Conservation (phyloP, 108 stramenopile genomes). For the Chaetoceros muelleri region DNA sequence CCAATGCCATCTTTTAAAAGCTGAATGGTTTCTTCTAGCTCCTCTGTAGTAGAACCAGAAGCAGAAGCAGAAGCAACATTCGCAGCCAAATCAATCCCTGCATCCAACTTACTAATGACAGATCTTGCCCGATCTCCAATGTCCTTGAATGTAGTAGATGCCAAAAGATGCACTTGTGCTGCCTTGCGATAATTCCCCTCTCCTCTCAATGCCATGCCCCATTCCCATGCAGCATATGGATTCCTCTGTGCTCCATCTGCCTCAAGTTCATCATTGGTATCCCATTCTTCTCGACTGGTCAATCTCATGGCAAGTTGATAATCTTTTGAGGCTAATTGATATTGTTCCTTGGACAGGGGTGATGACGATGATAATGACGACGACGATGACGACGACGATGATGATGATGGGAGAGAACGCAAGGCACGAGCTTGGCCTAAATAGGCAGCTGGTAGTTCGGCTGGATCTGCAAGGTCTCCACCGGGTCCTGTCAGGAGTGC, state of each 20-base stretch:
- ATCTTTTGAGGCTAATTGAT: conserved; percentile 30
- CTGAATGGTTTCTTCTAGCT: conserved; percentile 10
- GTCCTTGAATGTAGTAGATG: conserved; percentile 46
- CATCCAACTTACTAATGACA: conserved; percentile 49
- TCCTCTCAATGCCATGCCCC: conserved; percentile 49
- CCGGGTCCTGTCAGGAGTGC: conserved; percentile 38
- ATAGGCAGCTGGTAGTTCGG: conserved; percentile 40
- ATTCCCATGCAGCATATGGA: conserved; percentile 81
- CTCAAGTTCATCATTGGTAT: conserved; percentile 29
- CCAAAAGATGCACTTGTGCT: conserved; percentile 29
- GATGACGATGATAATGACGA: too few relatives aligned
- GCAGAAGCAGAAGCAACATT: conserved; percentile 9
- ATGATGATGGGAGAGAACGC: conserved; percentile 28
- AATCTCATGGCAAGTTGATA: conserved; percentile 37
- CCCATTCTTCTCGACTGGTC: conserved; percentile 40
- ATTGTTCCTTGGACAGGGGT: conserved; percentile 27
- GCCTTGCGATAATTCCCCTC: conserved; percentile 29
- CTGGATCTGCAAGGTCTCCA: conserved; percentile 46
- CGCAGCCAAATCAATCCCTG: conserved; percentile 60
- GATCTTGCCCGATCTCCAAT: conserved; percentile 59
- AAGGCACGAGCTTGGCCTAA: conserved; percentile 56
- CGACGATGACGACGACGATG: not conserved
- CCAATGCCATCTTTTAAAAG: conserved; percentile 35
- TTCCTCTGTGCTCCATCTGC: conserved; percentile 58
- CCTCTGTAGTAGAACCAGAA: conserved; percentile 1